Evolutionary conservation across 768 basidiomycete genomes (phyloP), one percentile per base, ranked within the genome.

Genomic region (Wakefieldia striispora): DNA sequence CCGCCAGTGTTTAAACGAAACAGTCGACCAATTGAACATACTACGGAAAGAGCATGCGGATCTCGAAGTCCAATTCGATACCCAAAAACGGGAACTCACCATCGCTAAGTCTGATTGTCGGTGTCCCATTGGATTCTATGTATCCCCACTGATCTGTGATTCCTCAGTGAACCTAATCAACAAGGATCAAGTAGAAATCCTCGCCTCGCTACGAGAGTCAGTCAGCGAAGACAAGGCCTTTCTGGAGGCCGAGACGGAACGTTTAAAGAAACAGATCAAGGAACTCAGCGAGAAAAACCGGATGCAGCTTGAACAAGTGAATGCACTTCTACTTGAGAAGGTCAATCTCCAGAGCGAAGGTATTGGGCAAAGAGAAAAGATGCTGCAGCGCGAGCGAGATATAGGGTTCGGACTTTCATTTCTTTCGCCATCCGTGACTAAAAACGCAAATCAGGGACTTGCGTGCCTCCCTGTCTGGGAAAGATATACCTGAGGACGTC

Each of bases 171-270:
- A 82, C 39, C 78, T 98, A 38, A 87, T 97, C 39, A 89, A 93
- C 73, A 92, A 91, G 65, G 93, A 97, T 63, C 92, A 97, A 65
- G 73, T 94, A 19, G 94, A 95, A 45, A 92, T 95, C 50, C 83
- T 98, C 27, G 78, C 84, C 3, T 83, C 83, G 6, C 72, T 97
- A 23, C 84, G 95, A 36, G 91, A 92, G 50, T 92, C 89, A 2
- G 89, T 95, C 37, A 87, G 86, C 62, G 86, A 89, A 63, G 95
- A 97, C 68, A 93, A 93, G 67, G 76, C 77, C 12, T 79, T 73
- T 13, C 76, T 95, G 10, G 88, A 89, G 61, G 72, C 71, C 2
- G 88, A 95, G 47, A 67, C 88, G 31, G 77, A 77, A 23, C 75
- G 75, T 31, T 67, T 92, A 36, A 80, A 77, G 60, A 80, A 79